Conservation (phyloP, 1,284 basidiomycete genomes). For the Cryptococcus hybrid region DNA sequence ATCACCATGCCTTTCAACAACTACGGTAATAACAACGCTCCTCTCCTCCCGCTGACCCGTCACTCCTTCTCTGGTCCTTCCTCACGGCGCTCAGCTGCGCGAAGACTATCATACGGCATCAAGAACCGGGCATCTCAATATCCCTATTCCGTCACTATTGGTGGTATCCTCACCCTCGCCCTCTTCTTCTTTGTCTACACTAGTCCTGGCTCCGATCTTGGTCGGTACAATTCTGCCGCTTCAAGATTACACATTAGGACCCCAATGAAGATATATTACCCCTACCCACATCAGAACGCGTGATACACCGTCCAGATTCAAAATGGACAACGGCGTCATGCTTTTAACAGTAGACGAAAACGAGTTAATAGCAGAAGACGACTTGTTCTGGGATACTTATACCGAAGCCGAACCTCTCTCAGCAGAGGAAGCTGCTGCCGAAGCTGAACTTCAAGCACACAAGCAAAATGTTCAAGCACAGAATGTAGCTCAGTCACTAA, state of each 20-base stretch:
- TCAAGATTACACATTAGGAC: not conserved
- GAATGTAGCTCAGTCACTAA: conserved; percentile 28
- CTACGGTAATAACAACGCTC: not conserved
- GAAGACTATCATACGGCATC: conserved; percentile 28
- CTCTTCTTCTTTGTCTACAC: conserved; percentile 19
- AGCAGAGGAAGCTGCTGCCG: conserved; percentile 21
- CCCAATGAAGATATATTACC: too few relatives aligned
- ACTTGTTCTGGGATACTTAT: conserved; percentile 34
- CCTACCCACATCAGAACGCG: not conserved
- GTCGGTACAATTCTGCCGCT: not conserved
- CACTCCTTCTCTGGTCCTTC: not conserved
- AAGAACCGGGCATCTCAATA: conserved; percentile 22
- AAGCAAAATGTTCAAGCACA: conserved; percentile 25
- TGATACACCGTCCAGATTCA: too few relatives aligned
- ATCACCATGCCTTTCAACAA: not conserved
- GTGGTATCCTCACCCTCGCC: conserved; percentile 18
- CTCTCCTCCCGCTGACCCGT: conserved; percentile 6
- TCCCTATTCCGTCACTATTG: conserved; percentile 21
- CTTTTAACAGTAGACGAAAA: not conserved
- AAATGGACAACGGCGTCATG: not conserved
- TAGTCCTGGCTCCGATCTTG: conserved; percentile 1
- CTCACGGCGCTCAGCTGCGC: conserved; percentile 10
- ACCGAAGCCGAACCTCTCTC: conserved; percentile 22
- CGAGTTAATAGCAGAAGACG: conserved; percentile 25
- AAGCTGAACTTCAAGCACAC: conserved; percentile 20